Evolutionary conservation across 164 flowering plant species (phyloP).

Genomic region (Kingdonia uniflora): DNA sequence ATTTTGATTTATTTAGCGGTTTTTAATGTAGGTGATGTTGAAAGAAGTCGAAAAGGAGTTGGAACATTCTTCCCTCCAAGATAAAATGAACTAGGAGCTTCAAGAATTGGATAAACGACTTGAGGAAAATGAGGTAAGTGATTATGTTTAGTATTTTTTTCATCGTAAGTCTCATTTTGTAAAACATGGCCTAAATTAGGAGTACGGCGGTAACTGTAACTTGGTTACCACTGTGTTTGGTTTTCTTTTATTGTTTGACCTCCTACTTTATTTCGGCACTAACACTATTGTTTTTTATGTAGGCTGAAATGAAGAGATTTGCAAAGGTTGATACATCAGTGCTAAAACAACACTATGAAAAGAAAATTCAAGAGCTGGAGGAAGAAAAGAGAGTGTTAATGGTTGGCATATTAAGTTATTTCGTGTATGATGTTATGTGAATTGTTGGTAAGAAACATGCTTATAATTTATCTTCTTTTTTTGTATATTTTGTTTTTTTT

Average conservation of each 20-base stretch:
- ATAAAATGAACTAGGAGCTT: constrained; percentile 71
- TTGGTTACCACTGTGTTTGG: too few species aligned
- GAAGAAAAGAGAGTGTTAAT: not conserved
- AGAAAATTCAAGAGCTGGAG: constrained; percentile 64
- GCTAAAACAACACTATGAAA: constrained; percentile 91
- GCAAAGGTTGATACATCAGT: constrained; percentile 48
- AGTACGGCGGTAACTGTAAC: too few species aligned
- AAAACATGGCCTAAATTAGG: too few species aligned
- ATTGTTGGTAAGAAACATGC: too few species aligned
- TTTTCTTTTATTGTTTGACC: too few species aligned
- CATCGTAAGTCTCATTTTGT: too few species aligned
- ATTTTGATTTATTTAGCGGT: too few species aligned
- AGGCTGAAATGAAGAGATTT: constrained; percentile 4
- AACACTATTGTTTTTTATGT: constrained; percentile 7
- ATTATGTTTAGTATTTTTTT: not conserved
- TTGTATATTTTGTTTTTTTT: too few species aligned
- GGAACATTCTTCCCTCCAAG: constrained; percentile 82
- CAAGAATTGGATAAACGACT: constrained; percentile 76
- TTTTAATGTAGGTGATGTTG: constrained; percentile 43
- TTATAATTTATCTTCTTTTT: too few species aligned
- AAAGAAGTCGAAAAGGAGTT: constrained; percentile 66
- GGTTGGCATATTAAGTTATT: too few species aligned
- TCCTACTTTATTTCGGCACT: not conserved
- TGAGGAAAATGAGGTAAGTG: constrained; percentile 82
- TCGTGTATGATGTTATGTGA: too few species aligned